Conservation (phyloP, 1,284 basidiomycete species). For the Golubevia sp. region DNA sequence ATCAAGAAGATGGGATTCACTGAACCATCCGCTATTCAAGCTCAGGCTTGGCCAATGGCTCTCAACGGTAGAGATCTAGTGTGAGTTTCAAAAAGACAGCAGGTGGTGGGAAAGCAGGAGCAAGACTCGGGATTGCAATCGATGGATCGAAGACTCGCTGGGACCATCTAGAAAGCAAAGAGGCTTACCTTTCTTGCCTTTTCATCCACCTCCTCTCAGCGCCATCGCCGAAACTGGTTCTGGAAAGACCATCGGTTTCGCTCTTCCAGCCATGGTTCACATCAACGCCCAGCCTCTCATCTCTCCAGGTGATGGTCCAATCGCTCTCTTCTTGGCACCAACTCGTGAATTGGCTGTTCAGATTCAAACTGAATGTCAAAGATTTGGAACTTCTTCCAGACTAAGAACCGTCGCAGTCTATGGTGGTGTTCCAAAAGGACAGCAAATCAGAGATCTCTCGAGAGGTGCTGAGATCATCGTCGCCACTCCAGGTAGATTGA, state of each 20-base stretch:
- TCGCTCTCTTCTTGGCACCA: constrained; percentile 59
- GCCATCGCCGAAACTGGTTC: constrained; percentile 14
- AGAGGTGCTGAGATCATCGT: constrained; percentile 59
- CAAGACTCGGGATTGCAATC: too few species aligned
- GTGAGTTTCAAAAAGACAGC: too few species aligned
- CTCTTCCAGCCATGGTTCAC: constrained; percentile 58
- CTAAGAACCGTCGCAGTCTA: constrained; percentile 53
- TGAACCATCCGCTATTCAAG: constrained; percentile 60
- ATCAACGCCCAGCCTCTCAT: constrained; percentile 61
- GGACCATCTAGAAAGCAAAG: too few species aligned
- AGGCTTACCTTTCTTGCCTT: too few species aligned
- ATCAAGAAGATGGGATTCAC: constrained; percentile 57
- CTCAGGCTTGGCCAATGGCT: constrained; percentile 64
- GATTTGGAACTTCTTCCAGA: constrained; percentile 50
- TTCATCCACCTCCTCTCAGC: too few species aligned
- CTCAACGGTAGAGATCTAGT: constrained; percentile 62
- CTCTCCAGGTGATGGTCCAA: constrained; percentile 58
- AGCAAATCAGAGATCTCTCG: constrained; percentile 56
- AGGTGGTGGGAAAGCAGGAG: too few species aligned
- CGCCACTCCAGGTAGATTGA: constrained; percentile 57
- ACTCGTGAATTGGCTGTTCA: constrained; percentile 62
- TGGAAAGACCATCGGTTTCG: constrained; percentile 58
- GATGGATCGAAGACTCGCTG: too few species aligned
- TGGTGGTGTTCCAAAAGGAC: constrained; percentile 62
- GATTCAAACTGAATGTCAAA: constrained; percentile 60